Base-by-base conservation (phyloP, 2,329 filamentous ascomycete species). In the Microdochium trichocladiopsis region DNA sequence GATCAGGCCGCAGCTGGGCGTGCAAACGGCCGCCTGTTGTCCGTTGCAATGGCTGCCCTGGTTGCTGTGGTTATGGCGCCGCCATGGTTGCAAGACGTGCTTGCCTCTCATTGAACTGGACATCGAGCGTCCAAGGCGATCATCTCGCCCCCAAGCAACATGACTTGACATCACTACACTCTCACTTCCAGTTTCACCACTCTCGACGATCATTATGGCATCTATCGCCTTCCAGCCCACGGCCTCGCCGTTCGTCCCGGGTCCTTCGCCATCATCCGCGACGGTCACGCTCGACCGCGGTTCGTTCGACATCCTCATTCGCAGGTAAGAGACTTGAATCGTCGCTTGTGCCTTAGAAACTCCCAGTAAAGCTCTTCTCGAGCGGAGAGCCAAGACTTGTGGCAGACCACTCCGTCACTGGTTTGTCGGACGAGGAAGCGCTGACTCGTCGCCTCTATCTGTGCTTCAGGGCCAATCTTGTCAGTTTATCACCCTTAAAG, bases 381-480 rank as follows among this genome's bases (percentile, higher is more conserved):
- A n/a, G n/a, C n/a, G n/a, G n/a, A n/a, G n/a, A n/a, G 28, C 28
- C 28, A 31, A 31, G 28, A 31, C 28, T 31, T 14, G 8, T 31
- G n/a, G n/a, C n/a, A n/a, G n/a, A n/a, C n/a, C n/a, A n/a, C n/a
- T n/a, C n/a, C n/a, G n/a, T n/a, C n/a, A n/a, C n/a, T n/a, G n/a
- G n/a, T n/a, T n/a, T n/a, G n/a, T n/a, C n/a, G n/a, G n/a, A n/a
- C n/a, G n/a, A n/a, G n/a, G n/a, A n/a, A n/a, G n/a, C n/a, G n/a
- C n/a, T n/a, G n/a, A n/a, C n/a, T n/a, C n/a, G n/a, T n/a, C n/a
- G n/a, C n/a, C n/a, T n/a, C n/a, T n/a, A n/a, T n/a, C 28, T 31
- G 14, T 31, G n/a, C 9, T 47, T 24, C 33, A 68, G 66, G 52
- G 60, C 61, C 50, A 58, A 65, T 45, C 53, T 59, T 52, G 66